Conservation (phyloP, 805 yeast species). For the Kluyveromyces wickerhamii region DNA sequence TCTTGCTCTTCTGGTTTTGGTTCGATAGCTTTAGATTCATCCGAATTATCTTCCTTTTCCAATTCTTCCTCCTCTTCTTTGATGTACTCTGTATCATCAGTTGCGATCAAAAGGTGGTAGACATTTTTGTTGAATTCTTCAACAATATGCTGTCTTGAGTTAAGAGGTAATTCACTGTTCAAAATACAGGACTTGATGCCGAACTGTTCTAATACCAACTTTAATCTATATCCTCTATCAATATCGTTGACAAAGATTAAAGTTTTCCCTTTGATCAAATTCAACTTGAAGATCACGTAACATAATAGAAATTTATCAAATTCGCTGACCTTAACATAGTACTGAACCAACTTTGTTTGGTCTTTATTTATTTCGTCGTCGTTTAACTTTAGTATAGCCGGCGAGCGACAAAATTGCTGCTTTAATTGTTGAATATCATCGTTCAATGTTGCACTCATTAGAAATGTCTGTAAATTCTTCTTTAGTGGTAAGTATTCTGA, state of each 20-base stretch:
- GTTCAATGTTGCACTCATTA: conserved; percentile 93
- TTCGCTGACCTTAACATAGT: conserved; percentile 78
- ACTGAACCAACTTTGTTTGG: conserved; percentile 65
- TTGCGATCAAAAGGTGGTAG: conserved; percentile 82
- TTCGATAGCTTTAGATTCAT: conserved; percentile 12
- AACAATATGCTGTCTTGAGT: conserved; percentile 89
- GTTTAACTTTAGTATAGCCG: conserved; percentile 73
- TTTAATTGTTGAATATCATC: conserved; percentile 79
- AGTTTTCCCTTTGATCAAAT: conserved; percentile 84
- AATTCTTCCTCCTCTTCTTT: conserved; percentile 40
- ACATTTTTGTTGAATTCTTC: conserved; percentile 91
- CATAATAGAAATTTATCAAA: conserved; percentile 85
- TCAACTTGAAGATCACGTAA: conserved; percentile 85
- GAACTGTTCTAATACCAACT: conserved; percentile 86
- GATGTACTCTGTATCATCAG: conserved; percentile 74
- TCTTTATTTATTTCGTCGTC: conserved; percentile 52
- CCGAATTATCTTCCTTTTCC: conserved; percentile 14
- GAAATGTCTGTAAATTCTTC: conserved; percentile 73
- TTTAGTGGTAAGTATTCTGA: conserved; percentile 59
- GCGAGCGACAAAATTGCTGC: conserved; percentile 65
- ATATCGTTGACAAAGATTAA: conserved; percentile 86
- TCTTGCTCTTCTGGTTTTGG: conserved; percentile 14
- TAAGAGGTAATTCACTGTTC: conserved; percentile 86
- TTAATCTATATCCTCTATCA: conserved; percentile 90
- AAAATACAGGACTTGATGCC: conserved; percentile 84